Evolutionary conservation across 805 yeast species (phyloP).

Genomic region (Candida gorgasii): DNA sequence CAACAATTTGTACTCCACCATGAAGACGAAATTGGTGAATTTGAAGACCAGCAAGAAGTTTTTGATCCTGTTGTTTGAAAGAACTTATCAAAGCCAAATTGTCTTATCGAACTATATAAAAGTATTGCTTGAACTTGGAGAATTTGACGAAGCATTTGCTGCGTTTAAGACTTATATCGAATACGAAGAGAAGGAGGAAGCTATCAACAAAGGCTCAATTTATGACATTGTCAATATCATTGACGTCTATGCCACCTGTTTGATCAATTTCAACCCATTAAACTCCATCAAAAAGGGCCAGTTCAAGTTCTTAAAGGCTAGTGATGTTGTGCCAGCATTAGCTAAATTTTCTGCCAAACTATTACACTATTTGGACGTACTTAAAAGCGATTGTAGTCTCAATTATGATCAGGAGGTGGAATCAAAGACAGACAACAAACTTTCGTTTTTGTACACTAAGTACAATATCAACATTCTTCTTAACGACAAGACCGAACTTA

Average conservation of each 20-base stretch:
- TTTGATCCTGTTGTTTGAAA: conserved; percentile 29
- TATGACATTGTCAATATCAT: conserved; percentile 34
- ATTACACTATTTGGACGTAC: conserved; percentile 23
- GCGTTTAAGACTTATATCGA: conserved; percentile 39
- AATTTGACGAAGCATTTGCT: conserved; percentile 45
- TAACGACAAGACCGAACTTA: conserved; percentile 26
- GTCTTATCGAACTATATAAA: conserved; percentile 34
- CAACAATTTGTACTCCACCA: conserved; percentile 32
- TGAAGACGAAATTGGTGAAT: conserved; percentile 21
- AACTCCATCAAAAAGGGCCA: conserved; percentile 23
- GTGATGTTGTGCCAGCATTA: conserved; percentile 23
- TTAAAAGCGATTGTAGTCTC: conserved; percentile 26
- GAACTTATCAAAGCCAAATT: conserved; percentile 38
- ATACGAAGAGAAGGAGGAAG: conserved; percentile 35
- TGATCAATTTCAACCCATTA: conserved; percentile 38
- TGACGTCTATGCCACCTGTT: conserved; percentile 33
- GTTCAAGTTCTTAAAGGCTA: conserved; percentile 27
- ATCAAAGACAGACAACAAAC: conserved; percentile 16
- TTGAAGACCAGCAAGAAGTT: conserved; percentile 30
- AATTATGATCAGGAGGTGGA: conserved; percentile 26
- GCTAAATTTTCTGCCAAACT: conserved; percentile 21
- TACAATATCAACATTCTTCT: conserved; percentile 34
- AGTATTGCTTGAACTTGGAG: conserved; percentile 32
- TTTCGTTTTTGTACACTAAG: conserved; percentile 37
- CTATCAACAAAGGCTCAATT: conserved; percentile 29